Base-by-base conservation (phyloP, 2,329 filamentous ascomycete genomes). In the Amauroascus niger region DNA sequence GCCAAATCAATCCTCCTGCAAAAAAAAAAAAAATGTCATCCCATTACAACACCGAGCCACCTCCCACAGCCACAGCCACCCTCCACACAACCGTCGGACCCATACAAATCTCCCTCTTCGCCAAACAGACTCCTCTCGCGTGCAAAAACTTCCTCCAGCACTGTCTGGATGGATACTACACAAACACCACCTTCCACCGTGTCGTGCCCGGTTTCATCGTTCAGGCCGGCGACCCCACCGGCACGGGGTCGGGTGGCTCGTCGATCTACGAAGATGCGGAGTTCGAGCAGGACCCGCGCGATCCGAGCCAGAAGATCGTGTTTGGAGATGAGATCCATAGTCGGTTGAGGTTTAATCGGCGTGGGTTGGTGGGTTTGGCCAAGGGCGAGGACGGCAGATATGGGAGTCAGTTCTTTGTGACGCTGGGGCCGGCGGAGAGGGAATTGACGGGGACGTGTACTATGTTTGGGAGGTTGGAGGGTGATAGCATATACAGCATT, bases 391-490 rank as follows among this genome's bases (percentile, higher is more conserved):
- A 72, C 57, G 84, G 89, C 44, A 87, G 87, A 52, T 97, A 97
- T 72, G 87, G 88, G 32, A 95, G 88, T 68, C 93, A 98, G 70
- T 97, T 97, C 76, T 98, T 98, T 74, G 84, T 98, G 57, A 97
- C 93, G 0, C 72, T 98, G 51, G 89, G 82, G 58, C 76, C 76
- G 52, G 89, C 85, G 65, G 77, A 90, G 22, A 83, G 88, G 24
- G 89, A 97, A 74, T 69, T 98, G 64, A 88, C 86, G 61, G 86
- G 85, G 49, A 88, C 87, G 71, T 96, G 96, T 69, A 97, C 93
- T 0, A 74, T 97, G 68, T 97, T 98, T 74, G 93, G 93, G 16
- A 79, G 93, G 54, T 80, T 98, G 43, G 88, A 87, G 33, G 93
- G 91, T 26, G 88, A 97, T 60, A 96, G 91, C 14, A 93, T 98